These are phyloP conservation scores for Sporisorium sorghi DNA, from an alignment of 1,284 basidiomycete species.

Conservation along the genomic window DNA sequence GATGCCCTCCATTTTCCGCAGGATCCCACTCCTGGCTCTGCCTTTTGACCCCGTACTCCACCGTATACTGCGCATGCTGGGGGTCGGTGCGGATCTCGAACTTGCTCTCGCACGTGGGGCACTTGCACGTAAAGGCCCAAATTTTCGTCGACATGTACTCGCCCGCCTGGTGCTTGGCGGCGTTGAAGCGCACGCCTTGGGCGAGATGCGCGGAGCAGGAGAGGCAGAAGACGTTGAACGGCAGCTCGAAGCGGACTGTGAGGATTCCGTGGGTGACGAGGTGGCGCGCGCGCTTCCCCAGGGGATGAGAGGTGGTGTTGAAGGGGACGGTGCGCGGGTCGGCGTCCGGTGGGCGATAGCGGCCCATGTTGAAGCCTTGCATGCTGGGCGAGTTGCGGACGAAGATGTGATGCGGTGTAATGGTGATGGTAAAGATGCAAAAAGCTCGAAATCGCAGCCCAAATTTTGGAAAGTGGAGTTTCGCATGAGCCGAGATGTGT, in stretches of 20 bases:
- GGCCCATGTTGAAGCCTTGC: conserved; percentile 68
- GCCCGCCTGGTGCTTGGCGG: conserved; percentile 97
- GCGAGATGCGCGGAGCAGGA: conserved; percentile 45
- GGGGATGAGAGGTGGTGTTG: conserved; percentile 51
- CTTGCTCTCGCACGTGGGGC: conserved; percentile 89
- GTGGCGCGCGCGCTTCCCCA: conserved; percentile 90
- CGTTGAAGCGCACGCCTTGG: conserved; percentile 82
- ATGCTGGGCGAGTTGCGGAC: too few species aligned
- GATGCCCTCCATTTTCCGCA: conserved; percentile 90
- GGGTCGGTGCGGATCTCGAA: conserved; percentile 98
- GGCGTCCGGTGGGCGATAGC: conserved; percentile 56
- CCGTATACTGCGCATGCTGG: conserved; percentile 94
- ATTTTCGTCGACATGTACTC: conserved; percentile 94
- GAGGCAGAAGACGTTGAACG: conserved; percentile 97
- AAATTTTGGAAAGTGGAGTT: too few species aligned
- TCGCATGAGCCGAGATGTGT: too few species aligned
- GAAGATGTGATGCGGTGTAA: too few species aligned
- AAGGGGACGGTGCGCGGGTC: conserved; percentile 44
- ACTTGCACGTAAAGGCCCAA: conserved; percentile 94
- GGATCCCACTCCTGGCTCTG: conserved; percentile 97
- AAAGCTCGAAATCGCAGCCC: too few species aligned
- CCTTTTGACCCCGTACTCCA: conserved; percentile 85
- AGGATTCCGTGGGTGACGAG: conserved; percentile 87
- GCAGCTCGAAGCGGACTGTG: conserved; percentile 82
- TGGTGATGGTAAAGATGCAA: neutral